Evolutionary conservation across 306 rosid species (phyloP).

Genomic region (Casuarina cunninghamiana): DNA sequence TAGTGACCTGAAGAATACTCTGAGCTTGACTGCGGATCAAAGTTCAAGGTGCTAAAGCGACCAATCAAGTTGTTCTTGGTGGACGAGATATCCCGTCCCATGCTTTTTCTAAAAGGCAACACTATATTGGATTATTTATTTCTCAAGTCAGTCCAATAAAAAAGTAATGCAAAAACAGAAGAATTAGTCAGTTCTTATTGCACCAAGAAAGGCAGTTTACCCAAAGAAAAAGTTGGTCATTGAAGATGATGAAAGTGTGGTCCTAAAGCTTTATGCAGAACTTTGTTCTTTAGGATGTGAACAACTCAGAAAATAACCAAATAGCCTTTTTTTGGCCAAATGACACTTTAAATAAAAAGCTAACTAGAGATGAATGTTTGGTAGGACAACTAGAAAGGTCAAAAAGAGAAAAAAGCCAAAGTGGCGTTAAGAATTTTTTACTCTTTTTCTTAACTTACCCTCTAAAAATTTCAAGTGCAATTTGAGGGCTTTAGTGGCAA

Average conservation of each 20-base stretch:
- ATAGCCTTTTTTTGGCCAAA: not conserved
- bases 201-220: not conserved
- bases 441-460: not conserved
- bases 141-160: not conserved
- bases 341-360: not conserved
- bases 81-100: not conserved
- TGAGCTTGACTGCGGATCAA: no score
- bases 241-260: not conserved
- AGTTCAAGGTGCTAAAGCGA: not conserved
- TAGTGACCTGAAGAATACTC: no score
- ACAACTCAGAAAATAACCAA: not conserved
- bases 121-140: not conserved
- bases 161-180: not conserved
- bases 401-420: not conserved
- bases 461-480: not conserved
- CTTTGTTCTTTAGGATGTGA: not conserved
- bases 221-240: not conserved
- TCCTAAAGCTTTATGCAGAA: not conserved
- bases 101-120: not conserved
- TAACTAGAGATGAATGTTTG: slow-evolving; percentile 27
- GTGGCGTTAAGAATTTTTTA: not conserved
- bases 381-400: slow-evolving; percentile 33
- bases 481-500: not conserved
- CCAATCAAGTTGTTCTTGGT: not conserved
- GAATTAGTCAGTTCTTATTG: not conserved